A percentile compares a stretch with the other conserved stretches of the same genome.
These are phyloP conservation scores for Codiaeum variegatum DNA, from an alignment of 441 rosid species.

Conservation along the genomic window DNA sequence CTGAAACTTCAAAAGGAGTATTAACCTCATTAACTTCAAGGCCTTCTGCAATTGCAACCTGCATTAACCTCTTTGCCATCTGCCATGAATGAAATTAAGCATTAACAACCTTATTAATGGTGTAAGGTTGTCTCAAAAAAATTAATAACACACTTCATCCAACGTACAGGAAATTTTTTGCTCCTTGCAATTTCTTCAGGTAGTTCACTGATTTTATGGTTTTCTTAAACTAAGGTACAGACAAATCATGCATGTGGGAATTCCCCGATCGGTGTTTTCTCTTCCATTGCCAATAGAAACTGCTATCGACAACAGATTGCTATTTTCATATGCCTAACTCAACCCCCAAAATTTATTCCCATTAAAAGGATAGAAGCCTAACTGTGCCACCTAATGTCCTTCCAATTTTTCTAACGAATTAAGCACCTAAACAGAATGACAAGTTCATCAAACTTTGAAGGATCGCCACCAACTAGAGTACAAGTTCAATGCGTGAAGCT, in stretches of 20 bases:
- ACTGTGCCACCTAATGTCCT: background rate
- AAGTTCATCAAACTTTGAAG: background rate
- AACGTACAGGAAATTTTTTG: background rate
- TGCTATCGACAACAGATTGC: background rate
- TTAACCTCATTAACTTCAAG: constrained; percentile 76
- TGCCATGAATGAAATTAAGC: constrained; percentile 30
- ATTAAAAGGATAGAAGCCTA: background rate
- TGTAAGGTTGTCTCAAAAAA: background rate
- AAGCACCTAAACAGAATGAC: background rate
- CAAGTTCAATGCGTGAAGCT: background rate
- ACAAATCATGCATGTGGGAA: background rate
- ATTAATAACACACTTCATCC: background rate
- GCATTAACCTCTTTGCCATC: constrained; percentile 95
- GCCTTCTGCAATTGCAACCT: constrained; percentile 77
- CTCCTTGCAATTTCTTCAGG: no score
- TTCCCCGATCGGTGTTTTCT: background rate
- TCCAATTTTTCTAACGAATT: no score
- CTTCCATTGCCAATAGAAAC: background rate
- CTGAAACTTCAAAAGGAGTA: background rate
- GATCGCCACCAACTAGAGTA: background rate
- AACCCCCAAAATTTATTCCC: background rate
- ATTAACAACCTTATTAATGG: constrained; percentile 15
- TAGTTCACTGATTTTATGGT: background rate
- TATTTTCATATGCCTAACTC: background rate
- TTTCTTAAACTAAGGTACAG: background rate